Evolutionary conservation across 371 early-diverging fungal genomes (phyloP).

Genomic region (Rhizopus stolonifer): DNA sequence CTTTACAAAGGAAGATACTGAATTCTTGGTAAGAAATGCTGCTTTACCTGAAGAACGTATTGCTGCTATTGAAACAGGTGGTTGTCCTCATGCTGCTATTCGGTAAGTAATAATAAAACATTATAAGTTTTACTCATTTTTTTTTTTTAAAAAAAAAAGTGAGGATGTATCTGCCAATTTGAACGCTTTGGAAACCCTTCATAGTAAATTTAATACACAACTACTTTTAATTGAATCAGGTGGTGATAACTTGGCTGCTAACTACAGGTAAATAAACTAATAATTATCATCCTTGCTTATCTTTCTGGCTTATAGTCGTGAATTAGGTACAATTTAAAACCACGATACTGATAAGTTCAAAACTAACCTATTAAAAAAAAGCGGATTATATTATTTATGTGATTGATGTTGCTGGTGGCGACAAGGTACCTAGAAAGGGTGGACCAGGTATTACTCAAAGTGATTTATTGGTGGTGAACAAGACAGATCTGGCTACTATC

Average conservation of each 20-base stretch:
- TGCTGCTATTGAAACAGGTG: constrained; percentile 91
- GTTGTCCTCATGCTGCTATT: constrained; percentile 91
- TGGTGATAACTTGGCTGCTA: constrained; percentile 93
- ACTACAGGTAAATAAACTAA: constrained; percentile 60
- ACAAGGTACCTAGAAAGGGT: constrained; percentile 88
- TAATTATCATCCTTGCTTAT: neutral
- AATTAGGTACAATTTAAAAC: constrained; percentile 37
- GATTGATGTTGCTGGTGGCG: constrained; percentile 95
- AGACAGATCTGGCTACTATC: constrained; percentile 88
- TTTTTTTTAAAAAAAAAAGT: constrained; percentile 32
- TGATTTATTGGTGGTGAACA: constrained; percentile 91
- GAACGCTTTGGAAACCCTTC: constrained; percentile 86
- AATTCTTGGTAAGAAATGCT: constrained; percentile 84
- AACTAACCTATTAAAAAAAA: constrained; percentile 43
- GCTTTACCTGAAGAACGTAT: constrained; percentile 88
- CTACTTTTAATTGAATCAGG: constrained; percentile 89
- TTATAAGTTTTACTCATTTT: neutral
- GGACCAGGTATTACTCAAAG: constrained; percentile 95
- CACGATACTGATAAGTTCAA: neutral
- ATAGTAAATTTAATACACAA: constrained; percentile 79
- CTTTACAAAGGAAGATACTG: constrained; percentile 90
- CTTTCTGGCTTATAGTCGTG: constrained; percentile 34
- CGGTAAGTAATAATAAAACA: constrained; percentile 29
- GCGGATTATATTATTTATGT: constrained; percentile 96
- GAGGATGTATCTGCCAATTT: constrained; percentile 95